These are phyloP conservation scores for Tetracladium marchalianum DNA, from an alignment of 495 filamentous ascomycete genomes.

Conservation along the genomic window DNA sequence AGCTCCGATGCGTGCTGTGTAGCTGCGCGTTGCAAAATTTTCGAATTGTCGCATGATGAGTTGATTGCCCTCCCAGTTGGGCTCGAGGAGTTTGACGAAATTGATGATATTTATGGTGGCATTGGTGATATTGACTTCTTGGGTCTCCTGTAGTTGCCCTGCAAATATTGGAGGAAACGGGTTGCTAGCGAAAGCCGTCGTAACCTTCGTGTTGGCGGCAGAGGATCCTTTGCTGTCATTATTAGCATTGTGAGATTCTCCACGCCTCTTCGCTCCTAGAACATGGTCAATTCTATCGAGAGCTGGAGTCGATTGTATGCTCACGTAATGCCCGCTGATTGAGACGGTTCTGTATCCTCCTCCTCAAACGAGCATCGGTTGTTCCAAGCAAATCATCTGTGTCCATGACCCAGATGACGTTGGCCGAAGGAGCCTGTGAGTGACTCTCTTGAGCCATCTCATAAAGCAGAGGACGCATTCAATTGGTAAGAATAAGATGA, in stretches of 20 bases:
- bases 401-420: too few relatives aligned
- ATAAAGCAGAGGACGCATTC: too few relatives aligned
- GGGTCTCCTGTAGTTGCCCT: too few relatives aligned
- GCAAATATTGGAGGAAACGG: too few relatives aligned
- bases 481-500: too few relatives aligned
- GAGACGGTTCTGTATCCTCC: constrained; percentile 33
- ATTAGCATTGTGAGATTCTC: not conserved
- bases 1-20: not conserved
- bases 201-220: too few relatives aligned
- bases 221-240: not conserved
- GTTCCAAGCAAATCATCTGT: constrained; percentile 32
- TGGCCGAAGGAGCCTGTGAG: too few relatives aligned
- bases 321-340: constrained; percentile 34
- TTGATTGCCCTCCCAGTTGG: not conserved
- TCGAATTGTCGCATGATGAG: constrained; percentile 7
- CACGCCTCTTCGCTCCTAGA: too few relatives aligned
- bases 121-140: not conserved
- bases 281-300: too few relatives aligned
- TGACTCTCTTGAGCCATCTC: too few relatives aligned
- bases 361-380: constrained; percentile 28
- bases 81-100: not conserved
- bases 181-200: too few relatives aligned
- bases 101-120: not conserved
- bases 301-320: too few relatives aligned
- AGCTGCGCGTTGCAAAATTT: constrained; percentile 3